Evolutionary conservation across 2,329 filamentous ascomycete genomes (phyloP), one percentile per base, ranked within the genome.

Genomic region (Cercospora zeina): DNA sequence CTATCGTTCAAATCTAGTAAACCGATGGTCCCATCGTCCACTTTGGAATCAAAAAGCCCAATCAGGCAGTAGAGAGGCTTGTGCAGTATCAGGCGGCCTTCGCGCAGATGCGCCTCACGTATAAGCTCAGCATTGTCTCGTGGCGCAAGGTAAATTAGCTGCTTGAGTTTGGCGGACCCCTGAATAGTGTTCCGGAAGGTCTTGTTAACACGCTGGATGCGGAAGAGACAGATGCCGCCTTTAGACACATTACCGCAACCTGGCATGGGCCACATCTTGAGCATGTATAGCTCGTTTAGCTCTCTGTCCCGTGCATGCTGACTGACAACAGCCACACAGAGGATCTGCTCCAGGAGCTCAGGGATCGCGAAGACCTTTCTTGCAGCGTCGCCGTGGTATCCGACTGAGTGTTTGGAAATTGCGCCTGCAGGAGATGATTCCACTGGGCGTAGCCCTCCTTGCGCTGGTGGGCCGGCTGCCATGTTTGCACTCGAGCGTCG

Each of bases 111-210:
- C 16, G 13, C 5, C 13, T 49, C 19, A 27, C 47, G 16, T 24
- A 27, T 3, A 3, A 49, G 47, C 21, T 27, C 7, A 11, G 10
- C 3, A 6, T 50, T 50, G 4, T n/a, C 11, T 14, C 7, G 27
- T 21, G 47, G 47, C 2, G 21, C 47, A 3, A 50, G 21, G 6
- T 27, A 60, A 34, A 60, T 54, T 8, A 60, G 13, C 9, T 21
- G 58, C 33, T 47, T 54, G 14, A 60, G 50, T 36, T 27, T 47
- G 11, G 13, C 6, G n/a, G 58, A 60, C 9, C 58, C 58, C 8
- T 19, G 24, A 16, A 60, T 60, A 11, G 33, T 14, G 21, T 16
- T 5, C 4, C 21, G 31, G 24, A 16, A 47, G 42, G 8, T 14
- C 33, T 9, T 30, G 50, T 37, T 42, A 11, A n/a, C 47, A 8